Evolutionary conservation across 2,329 filamentous ascomycete species (phyloP), one percentile per base, ranked within the genome.

Genomic region (Talaromyces marneffei): DNA sequence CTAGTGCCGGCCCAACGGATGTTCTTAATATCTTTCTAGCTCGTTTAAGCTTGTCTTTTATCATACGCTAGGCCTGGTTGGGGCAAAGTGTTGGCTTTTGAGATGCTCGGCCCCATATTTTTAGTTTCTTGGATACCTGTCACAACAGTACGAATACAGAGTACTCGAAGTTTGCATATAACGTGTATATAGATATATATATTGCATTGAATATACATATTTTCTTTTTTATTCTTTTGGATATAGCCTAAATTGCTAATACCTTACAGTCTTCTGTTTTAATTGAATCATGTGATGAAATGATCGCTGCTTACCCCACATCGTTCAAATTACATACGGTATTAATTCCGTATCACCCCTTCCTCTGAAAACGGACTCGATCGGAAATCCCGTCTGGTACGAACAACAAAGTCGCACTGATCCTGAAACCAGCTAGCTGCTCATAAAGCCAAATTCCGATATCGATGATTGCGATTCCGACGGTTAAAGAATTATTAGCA

Each of bases 251-350:
- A n/a, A n/a, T n/a, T n/a, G n/a, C n/a, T n/a, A n/a, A n/a, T n/a
- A n/a, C n/a, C n/a, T n/a, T n/a, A n/a, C 2, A 46, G 18, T 12
- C 6, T 12, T 42, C 35, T 20, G n/a, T 20, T 40, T 40, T 40
- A 20, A 50, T 20, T 7, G 7, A 31, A 20, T 33, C 46, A 52
- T 27, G 31, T 52, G 46, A 52, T 33, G 5, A 27, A 20, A 52
- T 20, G 48, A 52, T 52, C 29, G n/a, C 48, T 52, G 48, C 29
- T 52, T 52, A 52, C 48, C 48, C 48, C 48, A 52, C 48, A 52
- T 52, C 46, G 23, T 23, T n/a, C 29, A 23, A 12, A 20, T 23
- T 35, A 35, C 29, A 23, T 20, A 20, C 29, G 29, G 48, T 52
- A 52, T 20, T 18, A 52, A 23, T 14, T 52, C n/a, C n/a, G 48